Evolutionary conservation across 2,329 filamentous ascomycete species (phyloP).

Genomic region (Fusarium sp.): DNA sequence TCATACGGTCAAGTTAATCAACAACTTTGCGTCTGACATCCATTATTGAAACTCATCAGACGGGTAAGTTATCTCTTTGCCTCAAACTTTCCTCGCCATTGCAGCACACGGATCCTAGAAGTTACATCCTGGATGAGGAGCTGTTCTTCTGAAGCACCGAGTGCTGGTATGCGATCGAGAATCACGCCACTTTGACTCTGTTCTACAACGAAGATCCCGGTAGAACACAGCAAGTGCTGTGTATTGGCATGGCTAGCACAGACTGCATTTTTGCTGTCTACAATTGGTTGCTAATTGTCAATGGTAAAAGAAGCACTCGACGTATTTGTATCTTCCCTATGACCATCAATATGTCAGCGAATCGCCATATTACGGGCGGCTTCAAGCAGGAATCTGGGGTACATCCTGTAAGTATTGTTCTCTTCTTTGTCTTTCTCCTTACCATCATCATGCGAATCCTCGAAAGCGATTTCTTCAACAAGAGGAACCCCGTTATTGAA

Average conservation of each 20-base stretch:
- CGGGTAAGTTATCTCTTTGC: conserved; percentile 37
- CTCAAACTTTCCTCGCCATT: conserved; percentile 37
- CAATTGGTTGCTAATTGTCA: conserved; percentile 37
- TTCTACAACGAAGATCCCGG: conserved; percentile 43
- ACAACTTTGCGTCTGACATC: conserved; percentile 23
- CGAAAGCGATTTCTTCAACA: neutral
- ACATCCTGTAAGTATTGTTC: conserved; percentile 48
- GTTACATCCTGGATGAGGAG: conserved; percentile 35
- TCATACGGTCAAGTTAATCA: conserved; percentile 22
- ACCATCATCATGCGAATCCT: neutral
- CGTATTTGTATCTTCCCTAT: conserved; percentile 33
- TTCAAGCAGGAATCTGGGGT: conserved; percentile 51
- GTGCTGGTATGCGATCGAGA: conserved; percentile 40
- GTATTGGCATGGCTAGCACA: conserved; percentile 25
- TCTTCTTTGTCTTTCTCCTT: neutral
- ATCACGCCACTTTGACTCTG: conserved; percentile 44
- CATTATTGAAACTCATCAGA: conserved; percentile 25
- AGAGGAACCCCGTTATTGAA: neutral
- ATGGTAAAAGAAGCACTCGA: conserved; percentile 30
- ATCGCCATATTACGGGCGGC: conserved; percentile 48
- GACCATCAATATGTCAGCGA: conserved; percentile 50
- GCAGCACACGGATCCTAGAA: conserved; percentile 33
- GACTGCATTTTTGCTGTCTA: conserved; percentile 19
- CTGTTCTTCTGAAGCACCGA: conserved; percentile 38
- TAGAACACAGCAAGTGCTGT: conserved; percentile 27